A percentile compares a stretch with the other conserved stretches of the same genome.
Conservation (phyloP, 495 filamentous ascomycete genomes). For the Tuber aestivum region DNA sequence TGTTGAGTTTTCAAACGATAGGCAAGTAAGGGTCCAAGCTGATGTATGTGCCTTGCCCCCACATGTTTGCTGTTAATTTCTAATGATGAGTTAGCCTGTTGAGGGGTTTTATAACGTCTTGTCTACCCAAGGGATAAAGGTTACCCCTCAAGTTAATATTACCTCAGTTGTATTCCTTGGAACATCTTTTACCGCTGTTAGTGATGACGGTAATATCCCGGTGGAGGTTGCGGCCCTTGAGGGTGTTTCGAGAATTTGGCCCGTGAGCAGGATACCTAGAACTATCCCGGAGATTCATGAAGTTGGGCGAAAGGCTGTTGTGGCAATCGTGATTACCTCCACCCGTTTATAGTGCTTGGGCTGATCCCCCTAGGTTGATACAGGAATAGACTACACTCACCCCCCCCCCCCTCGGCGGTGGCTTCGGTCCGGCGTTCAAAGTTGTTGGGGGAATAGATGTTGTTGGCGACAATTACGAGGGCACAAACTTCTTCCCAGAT, state of each 20-base stretch:
- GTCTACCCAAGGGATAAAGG: conserved; percentile 29
- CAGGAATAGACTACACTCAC: conserved; percentile 54
- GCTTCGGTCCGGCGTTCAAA: conserved; percentile 52
- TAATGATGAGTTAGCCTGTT: conserved; percentile 23
- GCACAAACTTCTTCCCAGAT: conserved; percentile 48
- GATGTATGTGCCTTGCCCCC: conserved; percentile 24
- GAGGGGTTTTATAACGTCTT: conserved; percentile 28
- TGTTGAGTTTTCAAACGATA: conserved; percentile 31
- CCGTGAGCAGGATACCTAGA: conserved; percentile 23
- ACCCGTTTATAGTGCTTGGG: background rate
- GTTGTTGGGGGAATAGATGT: conserved; percentile 53
- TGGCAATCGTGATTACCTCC: conserved; percentile 31
- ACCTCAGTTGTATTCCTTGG: conserved; percentile 35
- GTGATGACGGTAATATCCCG: conserved; percentile 12
- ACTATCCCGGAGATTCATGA: conserved; percentile 27
- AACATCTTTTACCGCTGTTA: conserved; percentile 27
- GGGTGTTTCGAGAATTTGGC: conserved; percentile 29
- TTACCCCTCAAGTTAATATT: conserved; percentile 32
- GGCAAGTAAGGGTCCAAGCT: conserved; percentile 9
- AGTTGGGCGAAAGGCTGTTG: conserved; percentile 14
- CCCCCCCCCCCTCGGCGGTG: conserved; percentile 56
- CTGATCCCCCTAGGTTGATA: conserved; percentile 44
- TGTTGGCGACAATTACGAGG: conserved; percentile 51
- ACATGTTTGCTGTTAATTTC: background rate
- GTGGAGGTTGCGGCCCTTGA: conserved; percentile 31